A percentile compares a stretch with the other conserved stretches of the same genome.
Conservation (phyloP, 2,329 filamentous ascomycete species). For the Rosellinia necatrix region DNA sequence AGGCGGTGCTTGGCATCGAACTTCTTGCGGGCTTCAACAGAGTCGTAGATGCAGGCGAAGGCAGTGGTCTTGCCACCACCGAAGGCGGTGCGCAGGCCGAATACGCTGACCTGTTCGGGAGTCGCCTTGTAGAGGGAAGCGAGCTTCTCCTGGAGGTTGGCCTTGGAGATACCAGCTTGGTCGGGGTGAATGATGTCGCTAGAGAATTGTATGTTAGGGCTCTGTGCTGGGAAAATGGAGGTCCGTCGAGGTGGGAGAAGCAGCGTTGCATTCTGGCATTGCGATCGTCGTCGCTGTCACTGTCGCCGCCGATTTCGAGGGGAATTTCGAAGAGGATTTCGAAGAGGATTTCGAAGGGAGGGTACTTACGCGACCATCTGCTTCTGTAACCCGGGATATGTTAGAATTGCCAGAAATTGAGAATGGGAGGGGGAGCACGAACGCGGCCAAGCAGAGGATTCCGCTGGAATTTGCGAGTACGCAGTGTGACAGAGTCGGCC, state of each 20-base stretch:
- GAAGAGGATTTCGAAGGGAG: background rate
- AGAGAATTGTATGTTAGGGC: constrained; percentile 31
- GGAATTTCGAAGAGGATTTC: background rate
- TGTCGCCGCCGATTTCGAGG: constrained; percentile 1
- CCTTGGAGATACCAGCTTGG: constrained; percentile 98
- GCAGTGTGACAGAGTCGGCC: constrained; percentile 85
- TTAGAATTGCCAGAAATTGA: constrained; percentile 8
- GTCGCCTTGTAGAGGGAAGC: constrained; percentile 95
- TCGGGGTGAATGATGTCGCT: constrained; percentile 99
- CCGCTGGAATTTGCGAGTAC: constrained; percentile 99
- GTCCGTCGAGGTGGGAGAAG: background rate
- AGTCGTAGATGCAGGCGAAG: constrained; percentile 96
- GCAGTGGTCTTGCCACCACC: constrained; percentile 99
- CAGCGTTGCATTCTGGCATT: background rate
- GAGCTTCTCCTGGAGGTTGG: constrained; percentile 95
- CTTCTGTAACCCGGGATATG: constrained; percentile 21
- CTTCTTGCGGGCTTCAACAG: constrained; percentile 97
- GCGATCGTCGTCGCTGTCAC: background rate
- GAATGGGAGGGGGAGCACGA: constrained; percentile 11
- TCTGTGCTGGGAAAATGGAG: background rate
- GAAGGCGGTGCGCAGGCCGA: constrained; percentile 97
- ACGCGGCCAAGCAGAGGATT: constrained; percentile 80
- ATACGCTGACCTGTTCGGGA: constrained; percentile 97
- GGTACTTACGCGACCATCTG: constrained; percentile 34
- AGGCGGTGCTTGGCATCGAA: constrained; percentile 99